Conservation (phyloP, 805 yeast species). For the Starmerella powellii region DNA sequence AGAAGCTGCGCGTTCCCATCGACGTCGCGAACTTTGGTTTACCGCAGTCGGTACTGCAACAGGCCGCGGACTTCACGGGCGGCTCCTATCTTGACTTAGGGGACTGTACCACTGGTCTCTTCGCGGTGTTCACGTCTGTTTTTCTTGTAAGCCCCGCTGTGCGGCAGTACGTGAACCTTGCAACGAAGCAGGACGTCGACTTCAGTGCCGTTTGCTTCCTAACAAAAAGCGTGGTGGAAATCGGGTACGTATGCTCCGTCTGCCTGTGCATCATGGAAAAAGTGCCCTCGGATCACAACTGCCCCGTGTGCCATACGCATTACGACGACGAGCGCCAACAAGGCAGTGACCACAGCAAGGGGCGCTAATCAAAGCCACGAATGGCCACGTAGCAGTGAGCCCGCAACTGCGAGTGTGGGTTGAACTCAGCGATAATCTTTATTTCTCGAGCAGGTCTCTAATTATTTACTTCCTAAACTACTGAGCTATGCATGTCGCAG, state of each 20-base stretch:
- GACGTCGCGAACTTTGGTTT: slow-evolving; percentile 75
- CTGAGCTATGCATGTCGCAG: too few relatives aligned
- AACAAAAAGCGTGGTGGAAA: slow-evolving; percentile 80
- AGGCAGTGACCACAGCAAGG: too few relatives aligned
- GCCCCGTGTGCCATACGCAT: slow-evolving; percentile 78
- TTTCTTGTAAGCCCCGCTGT: slow-evolving; percentile 77
- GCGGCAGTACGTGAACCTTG: slow-evolving; percentile 62
- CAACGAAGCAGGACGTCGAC: slow-evolving; percentile 76
- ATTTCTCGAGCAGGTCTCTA: too few relatives aligned
- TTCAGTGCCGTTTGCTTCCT: slow-evolving; percentile 89
- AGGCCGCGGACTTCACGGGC: slow-evolving; percentile 87
- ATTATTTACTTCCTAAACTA: too few relatives aligned
- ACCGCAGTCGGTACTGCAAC: slow-evolving; percentile 77
- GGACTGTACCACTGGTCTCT: slow-evolving; percentile 50
- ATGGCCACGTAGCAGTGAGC: too few relatives aligned
- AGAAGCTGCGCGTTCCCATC: slow-evolving; percentile 68
- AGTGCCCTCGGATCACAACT: slow-evolving; percentile 47
- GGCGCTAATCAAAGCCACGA: too few relatives aligned
- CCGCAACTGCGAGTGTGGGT: too few relatives aligned
- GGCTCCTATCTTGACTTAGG: slow-evolving; percentile 71
- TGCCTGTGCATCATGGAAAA: slow-evolving; percentile 56
- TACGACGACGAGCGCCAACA: too few relatives aligned
- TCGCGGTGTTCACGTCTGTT: slow-evolving; percentile 72
- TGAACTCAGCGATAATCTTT: background rate
- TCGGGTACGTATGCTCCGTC: slow-evolving; percentile 91